These are phyloP conservation scores for Caryopteris hybrid DNA, from an alignment of 305 asterid species.

Conservation along the genomic window DNA sequence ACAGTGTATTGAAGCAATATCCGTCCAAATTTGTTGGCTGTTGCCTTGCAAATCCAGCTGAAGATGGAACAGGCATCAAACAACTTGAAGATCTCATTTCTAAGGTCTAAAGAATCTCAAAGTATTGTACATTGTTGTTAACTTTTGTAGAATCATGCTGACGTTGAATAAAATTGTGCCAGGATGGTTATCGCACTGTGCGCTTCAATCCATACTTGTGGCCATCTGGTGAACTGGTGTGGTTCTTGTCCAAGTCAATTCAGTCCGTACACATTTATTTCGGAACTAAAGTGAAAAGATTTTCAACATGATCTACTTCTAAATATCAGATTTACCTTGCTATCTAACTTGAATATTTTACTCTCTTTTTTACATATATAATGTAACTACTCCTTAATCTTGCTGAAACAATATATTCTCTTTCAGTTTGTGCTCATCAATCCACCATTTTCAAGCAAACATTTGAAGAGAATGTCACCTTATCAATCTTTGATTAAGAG, in stretches of 20 bases:
- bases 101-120: slow-evolving; percentile 37
- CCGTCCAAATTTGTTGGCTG: slow-evolving; percentile 86
- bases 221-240: slow-evolving; percentile 84
- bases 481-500: background rate
- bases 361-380: too few relatives aligned
- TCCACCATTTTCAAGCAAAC: background rate
- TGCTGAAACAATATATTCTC: too few relatives aligned
- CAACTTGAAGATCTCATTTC: slow-evolving; percentile 67
- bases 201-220: slow-evolving; percentile 94
- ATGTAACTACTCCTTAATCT: too few relatives aligned
- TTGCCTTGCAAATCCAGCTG: slow-evolving; percentile 94
- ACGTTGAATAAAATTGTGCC: slow-evolving; percentile 17
- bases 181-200: slow-evolving; percentile 90
- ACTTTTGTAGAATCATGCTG: slow-evolving; percentile 14
- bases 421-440: background rate
- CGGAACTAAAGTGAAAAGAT: too few relatives aligned
- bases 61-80: slow-evolving; percentile 66
- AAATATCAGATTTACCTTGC: too few relatives aligned
- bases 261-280: too few relatives aligned
- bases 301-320: too few relatives aligned
- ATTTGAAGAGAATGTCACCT: too few relatives aligned
- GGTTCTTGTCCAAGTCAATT: too few relatives aligned
- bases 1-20: slow-evolving; percentile 68
- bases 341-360: too few relatives aligned
- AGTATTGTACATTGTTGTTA: background rate